Conservation (phyloP, 306 rosid genomes). For the Astragalus glycyphyllos region DNA sequence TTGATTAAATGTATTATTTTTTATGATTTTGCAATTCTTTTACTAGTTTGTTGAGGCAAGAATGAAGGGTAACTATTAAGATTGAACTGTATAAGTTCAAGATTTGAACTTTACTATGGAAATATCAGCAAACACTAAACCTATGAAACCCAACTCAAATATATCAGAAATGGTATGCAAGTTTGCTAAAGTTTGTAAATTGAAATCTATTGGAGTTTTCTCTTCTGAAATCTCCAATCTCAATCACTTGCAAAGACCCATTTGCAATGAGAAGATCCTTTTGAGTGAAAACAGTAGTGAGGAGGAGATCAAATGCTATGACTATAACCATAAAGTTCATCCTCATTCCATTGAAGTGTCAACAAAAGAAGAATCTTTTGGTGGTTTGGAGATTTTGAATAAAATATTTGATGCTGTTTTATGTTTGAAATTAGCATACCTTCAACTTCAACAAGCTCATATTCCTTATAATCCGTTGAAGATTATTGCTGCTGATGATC, state of each 20-base stretch:
- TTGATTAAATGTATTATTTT: conserved; percentile 19
- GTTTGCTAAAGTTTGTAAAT: conserved; percentile 71
- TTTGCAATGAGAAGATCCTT: conserved; percentile 37
- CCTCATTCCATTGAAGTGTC: conserved; percentile 50
- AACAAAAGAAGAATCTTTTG: conserved; percentile 36
- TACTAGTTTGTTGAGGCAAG: conserved; percentile 34
- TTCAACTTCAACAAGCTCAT: conserved; percentile 85
- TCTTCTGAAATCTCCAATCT: conserved; percentile 58
- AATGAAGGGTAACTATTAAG: conserved; percentile 33
- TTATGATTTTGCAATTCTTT: conserved; percentile 31
- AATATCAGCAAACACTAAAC: conserved; percentile 47
- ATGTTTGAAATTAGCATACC: conserved; percentile 73
- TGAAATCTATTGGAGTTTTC: conserved; percentile 80
- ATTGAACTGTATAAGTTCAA: conserved; percentile 43
- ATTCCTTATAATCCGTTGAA: conserved; percentile 70
- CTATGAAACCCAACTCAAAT: conserved; percentile 65
- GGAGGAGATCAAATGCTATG: conserved; percentile 44
- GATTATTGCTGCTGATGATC: conserved; percentile 75
- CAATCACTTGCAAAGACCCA: conserved; percentile 46
- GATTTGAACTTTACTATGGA: conserved; percentile 60
- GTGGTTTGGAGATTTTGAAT: conserved; percentile 48
- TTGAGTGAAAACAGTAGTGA: conserved; percentile 48
- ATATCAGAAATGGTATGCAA: conserved; percentile 73
- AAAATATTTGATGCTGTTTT: conserved; percentile 66
- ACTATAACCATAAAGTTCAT: conserved; percentile 50